A percentile compares a stretch with the other conserved stretches of the same genome.
These are phyloP conservation scores for Prunus davidiana DNA, from an alignment of 306 rosid species.

Conservation along the genomic window DNA sequence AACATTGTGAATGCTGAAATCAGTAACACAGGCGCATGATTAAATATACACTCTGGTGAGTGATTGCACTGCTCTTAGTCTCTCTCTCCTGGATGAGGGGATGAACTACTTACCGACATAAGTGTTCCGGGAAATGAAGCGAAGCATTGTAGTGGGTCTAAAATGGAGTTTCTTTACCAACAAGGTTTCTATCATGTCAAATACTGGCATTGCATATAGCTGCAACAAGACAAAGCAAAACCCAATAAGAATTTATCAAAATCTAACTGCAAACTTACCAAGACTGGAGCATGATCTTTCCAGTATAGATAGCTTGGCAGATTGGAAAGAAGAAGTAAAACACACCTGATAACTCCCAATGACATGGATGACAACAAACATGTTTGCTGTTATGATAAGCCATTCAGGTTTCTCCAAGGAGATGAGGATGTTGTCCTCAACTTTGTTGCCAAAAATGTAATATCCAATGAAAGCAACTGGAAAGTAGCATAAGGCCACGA, in stretches of 20 bases:
- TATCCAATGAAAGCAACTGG: constrained; percentile 63
- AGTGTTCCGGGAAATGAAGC: constrained; percentile 44
- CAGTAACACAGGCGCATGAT: background rate
- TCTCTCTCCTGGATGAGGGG: background rate
- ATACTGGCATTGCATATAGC: constrained; percentile 81
- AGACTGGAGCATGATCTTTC: background rate
- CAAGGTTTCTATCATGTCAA: constrained; percentile 70
- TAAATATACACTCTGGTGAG: background rate
- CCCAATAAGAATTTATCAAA: background rate
- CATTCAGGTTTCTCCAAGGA: constrained; percentile 56
- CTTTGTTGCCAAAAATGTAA: constrained; percentile 51
- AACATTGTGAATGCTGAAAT: constrained; percentile 72
- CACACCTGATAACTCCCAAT: constrained; percentile 77
- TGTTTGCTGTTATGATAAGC: constrained; percentile 69
- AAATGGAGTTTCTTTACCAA: constrained; percentile 48
- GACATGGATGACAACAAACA: constrained; percentile 77
- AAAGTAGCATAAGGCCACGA: constrained; percentile 67
- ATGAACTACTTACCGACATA: constrained; percentile 55
- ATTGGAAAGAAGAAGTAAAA: background rate
- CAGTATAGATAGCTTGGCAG: background rate
- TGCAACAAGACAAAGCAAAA: constrained; percentile 31
- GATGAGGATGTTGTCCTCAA: constrained; percentile 51
- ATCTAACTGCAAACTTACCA: background rate
- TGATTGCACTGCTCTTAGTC: background rate
- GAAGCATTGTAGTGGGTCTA: constrained; percentile 42